These are phyloP conservation scores for Schizochytrium sp. DNA, from an alignment of 108 stramenopile species.

Conservation along the genomic window DNA sequence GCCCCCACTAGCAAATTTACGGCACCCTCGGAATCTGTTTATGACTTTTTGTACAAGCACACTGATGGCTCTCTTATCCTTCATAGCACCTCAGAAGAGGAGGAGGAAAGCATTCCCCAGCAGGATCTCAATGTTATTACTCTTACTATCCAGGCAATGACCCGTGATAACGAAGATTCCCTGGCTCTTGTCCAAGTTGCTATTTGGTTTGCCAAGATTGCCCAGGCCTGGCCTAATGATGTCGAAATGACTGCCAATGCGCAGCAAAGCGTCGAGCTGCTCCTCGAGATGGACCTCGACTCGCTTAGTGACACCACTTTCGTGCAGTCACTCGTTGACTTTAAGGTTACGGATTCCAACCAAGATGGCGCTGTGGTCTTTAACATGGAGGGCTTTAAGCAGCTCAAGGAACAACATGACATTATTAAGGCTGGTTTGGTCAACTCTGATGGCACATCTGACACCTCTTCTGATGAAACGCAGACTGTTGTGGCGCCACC, in stretches of 20 bases:
- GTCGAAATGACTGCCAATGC: not conserved
- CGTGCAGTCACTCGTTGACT: not conserved
- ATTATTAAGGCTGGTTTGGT: not conserved
- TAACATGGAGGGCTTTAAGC: slow-evolving; percentile 25
- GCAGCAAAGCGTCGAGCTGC: not conserved
- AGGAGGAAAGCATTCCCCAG: slow-evolving; percentile 20
- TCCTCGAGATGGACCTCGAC: slow-evolving; percentile 1
- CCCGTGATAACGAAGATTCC: not conserved
- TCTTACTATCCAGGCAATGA: slow-evolving; percentile 29
- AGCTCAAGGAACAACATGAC: not conserved
- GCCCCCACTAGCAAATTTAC: slow-evolving; percentile 16
- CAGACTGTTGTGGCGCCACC: not conserved
- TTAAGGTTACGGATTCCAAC: not conserved
- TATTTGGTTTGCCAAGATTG: slow-evolving; percentile 41
- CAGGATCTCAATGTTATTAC: not conserved
- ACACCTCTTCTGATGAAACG: not conserved
- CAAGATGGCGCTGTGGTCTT: not conserved
- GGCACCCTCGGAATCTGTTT: not conserved
- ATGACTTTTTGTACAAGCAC: slow-evolving; percentile 32
- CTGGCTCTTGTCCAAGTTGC: slow-evolving; percentile 2
- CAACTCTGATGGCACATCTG: not conserved
- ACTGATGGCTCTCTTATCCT: slow-evolving; percentile 7
- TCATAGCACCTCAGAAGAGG: not conserved
- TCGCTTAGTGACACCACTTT: not conserved
- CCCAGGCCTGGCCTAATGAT: not conserved